phyloP scores from a whole-genome alignment of 805 yeast species.

The Yamadazyma philogaea region DNA sequence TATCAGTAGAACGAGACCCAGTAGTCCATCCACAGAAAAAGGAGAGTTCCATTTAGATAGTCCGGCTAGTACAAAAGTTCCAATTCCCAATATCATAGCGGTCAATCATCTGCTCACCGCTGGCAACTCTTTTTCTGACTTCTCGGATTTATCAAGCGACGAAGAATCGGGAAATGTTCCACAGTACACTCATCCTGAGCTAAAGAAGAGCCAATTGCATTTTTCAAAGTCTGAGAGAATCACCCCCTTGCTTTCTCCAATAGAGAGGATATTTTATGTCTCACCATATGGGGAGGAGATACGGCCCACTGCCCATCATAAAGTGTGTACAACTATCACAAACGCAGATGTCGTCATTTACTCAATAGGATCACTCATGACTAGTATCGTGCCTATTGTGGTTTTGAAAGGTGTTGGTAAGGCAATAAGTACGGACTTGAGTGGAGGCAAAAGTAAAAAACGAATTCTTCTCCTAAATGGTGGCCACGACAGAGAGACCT shows the following conservation, averaged over 20 bases:
- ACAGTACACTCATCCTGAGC: constrained; percentile 75
- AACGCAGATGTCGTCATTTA: constrained; percentile 58
- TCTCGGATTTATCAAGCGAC: constrained; percentile 25
- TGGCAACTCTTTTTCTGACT: constrained; percentile 6
- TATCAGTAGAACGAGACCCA: constrained; percentile 21
- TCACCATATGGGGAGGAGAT: constrained; percentile 88
- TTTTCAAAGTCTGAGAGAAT: constrained; percentile 57
- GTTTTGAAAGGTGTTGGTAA: constrained; percentile 70
- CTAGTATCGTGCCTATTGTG: constrained; percentile 78
- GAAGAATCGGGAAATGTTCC: constrained; percentile 61
- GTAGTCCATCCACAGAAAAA: constrained; percentile 18
- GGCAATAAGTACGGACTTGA: constrained; percentile 41
- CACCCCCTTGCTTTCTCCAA: constrained; percentile 69
- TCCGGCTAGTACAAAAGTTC: neutral
- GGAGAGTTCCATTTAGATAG: constrained; percentile 7
- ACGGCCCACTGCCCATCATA: constrained; percentile 65
- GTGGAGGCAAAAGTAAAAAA: constrained; percentile 22
- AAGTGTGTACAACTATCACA: constrained; percentile 52
- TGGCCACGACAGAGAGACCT: constrained; percentile 74
- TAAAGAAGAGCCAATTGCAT: constrained; percentile 69
- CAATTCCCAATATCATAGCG: constrained; percentile 2
- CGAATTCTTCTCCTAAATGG: constrained; percentile 74
- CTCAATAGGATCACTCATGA: constrained; percentile 86
- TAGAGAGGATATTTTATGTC: constrained; percentile 70
- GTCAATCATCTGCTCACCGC: constrained; percentile 9